phyloP scores from a whole-genome alignment of 352 stramenopile genomes.

The Plasmopara muralis region DNA sequence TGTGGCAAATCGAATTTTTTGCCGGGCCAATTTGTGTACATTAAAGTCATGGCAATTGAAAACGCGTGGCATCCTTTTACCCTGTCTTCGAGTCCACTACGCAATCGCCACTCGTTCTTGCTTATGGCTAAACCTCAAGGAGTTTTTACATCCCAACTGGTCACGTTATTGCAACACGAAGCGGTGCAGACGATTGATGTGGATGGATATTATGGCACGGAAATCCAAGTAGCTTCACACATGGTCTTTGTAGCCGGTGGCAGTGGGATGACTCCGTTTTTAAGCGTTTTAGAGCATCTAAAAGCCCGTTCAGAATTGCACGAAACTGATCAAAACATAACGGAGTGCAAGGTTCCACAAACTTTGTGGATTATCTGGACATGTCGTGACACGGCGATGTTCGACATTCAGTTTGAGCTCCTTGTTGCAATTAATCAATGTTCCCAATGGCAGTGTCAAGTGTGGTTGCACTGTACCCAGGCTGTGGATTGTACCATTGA shows the following conservation, averaged over 20 bases:
- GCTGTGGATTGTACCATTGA: conserved; percentile 9
- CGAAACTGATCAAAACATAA: conserved; percentile 11
- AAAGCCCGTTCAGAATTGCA: conserved; percentile 24
- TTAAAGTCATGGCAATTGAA: conserved; percentile 48
- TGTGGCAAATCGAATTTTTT: conserved; percentile 24
- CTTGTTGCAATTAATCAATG: conserved; percentile 36
- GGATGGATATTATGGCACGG: conserved; percentile 67
- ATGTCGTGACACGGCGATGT: conserved; percentile 38
- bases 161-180: conserved; percentile 38
- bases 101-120: conserved; percentile 34
- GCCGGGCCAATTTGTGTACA: conserved; percentile 66
- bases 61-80: conserved; percentile 72
- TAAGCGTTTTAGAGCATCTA: conserved; percentile 56
- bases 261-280: conserved; percentile 68
- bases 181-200: conserved; percentile 40
- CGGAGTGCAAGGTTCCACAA: conserved; percentile 24
- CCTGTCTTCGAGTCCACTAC: conserved; percentile 57
- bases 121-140: conserved; percentile 62
- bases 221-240: conserved; percentile 35
- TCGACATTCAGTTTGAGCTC: conserved; percentile 38
- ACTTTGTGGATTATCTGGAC: conserved; percentile 53
- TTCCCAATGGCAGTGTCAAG: conserved; percentile 36
- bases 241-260: conserved; percentile 69
- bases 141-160: conserved; percentile 42
- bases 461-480: conserved; percentile 45